A percentile compares a stretch with the other conserved stretches of the same genome.
Conservation (phyloP, 495 filamentous ascomycete species). For the Hyaloscypha bicolor region DNA sequence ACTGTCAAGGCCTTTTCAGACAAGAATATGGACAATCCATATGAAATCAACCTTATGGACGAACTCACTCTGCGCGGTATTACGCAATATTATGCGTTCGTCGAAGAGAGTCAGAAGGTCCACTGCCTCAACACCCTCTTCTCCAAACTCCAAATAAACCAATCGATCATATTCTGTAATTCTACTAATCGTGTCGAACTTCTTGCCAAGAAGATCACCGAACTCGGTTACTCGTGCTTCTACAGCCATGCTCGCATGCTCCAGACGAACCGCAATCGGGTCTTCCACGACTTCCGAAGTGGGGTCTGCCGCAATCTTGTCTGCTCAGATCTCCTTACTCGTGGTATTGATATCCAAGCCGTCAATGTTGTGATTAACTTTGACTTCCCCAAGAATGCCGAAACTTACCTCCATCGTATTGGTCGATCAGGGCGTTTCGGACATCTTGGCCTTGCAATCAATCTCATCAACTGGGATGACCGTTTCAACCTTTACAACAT, state of each 20-base stretch:
- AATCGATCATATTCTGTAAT: conserved; percentile 99
- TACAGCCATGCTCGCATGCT: conserved; percentile 99
- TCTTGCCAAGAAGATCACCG: conserved; percentile 98
- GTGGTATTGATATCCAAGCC: conserved; percentile 99
- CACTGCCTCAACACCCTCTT: conserved; percentile 99
- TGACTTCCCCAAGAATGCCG: conserved; percentile 98
- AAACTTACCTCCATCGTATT: conserved; percentile 98
- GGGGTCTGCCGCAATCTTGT: conserved; percentile 97
- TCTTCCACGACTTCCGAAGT: conserved; percentile 99
- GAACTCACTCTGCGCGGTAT: conserved; percentile 97
- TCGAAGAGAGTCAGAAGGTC: conserved; percentile 99
- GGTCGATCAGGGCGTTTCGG: conserved; percentile 96
- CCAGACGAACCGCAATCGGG: conserved; percentile 94
- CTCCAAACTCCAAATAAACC: conserved; percentile 98
- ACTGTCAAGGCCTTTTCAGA: conserved; percentile 98
- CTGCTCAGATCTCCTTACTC: conserved; percentile 95
- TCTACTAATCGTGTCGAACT: conserved; percentile 98
- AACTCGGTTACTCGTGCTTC: conserved; percentile 98
- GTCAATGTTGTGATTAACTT: conserved; percentile 99
- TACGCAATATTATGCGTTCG: conserved; percentile 98
- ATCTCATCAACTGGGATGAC: conserved; percentile 99
- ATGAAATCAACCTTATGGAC: conserved; percentile 99
- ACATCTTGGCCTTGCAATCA: conserved; percentile 96
- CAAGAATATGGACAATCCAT: conserved; percentile 93
- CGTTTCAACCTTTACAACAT: conserved; percentile 99